Percentiles rank a stretch among this genome's conserved stretches.
Evolutionary conservation across 2,329 filamentous ascomycete species (phyloP).

Genomic region (Fusarium succisae): DNA sequence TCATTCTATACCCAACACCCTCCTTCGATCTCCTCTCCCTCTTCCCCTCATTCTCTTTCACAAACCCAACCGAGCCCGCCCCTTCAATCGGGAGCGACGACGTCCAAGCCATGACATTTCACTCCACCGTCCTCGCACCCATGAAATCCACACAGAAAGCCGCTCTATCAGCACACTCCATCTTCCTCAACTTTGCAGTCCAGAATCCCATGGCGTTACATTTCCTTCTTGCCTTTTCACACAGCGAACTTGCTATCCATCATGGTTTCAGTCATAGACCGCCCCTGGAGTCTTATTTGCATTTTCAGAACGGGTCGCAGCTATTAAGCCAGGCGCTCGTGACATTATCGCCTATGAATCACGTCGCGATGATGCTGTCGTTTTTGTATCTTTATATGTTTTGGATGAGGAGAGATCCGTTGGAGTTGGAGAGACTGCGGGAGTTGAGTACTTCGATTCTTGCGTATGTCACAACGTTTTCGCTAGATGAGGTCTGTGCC

Average conservation of each 20-base stretch:
- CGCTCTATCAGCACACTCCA: conserved; percentile 1
- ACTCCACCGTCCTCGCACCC: conserved; percentile 7
- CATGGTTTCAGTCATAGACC: background rate
- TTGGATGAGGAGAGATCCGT: conserved; percentile 2
- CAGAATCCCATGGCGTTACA: conserved; percentile 6
- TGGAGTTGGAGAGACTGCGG: background rate
- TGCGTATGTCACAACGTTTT: conserved; percentile 1
- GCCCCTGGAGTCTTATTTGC: background rate
- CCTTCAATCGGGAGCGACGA: conserved; percentile 10
- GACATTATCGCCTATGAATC: background rate
- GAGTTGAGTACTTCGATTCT: background rate
- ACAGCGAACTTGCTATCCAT: conserved; percentile 3
- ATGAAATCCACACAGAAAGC: conserved; percentile 14
- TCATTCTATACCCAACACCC: background rate
- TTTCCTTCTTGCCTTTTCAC: conserved; percentile 1
- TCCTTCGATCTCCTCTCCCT: conserved; percentile 3
- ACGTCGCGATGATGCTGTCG: conserved; percentile 10
- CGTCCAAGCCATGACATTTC: conserved; percentile 13
- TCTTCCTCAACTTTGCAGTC: conserved; percentile 13
- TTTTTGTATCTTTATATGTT: conserved; percentile 12
- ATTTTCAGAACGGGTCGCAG: conserved; percentile 5
- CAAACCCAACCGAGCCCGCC: background rate
- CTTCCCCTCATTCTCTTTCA: conserved; percentile 5
- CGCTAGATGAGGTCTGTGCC: background rate
- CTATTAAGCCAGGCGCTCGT: background rate